Evolutionary conservation across 225 moss, liverwort and hornwort genomes (phyloP).

Genomic region (Climacium dendroides): DNA sequence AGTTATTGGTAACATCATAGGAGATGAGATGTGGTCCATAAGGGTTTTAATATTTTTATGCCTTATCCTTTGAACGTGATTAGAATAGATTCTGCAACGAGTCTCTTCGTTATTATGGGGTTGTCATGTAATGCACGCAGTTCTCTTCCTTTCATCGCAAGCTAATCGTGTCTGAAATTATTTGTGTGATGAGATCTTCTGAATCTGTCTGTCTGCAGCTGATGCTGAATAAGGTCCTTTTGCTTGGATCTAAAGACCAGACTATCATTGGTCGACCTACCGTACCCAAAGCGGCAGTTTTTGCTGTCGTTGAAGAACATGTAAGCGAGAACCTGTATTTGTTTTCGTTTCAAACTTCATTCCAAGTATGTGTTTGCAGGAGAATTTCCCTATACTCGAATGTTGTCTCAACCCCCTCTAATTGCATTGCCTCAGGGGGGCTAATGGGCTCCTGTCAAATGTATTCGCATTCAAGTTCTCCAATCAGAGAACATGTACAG

Average conservation of each 20-base stretch:
- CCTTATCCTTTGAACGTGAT: neutral
- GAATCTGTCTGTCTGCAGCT: slow-evolving; percentile 38
- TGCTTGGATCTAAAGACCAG: slow-evolving; percentile 70
- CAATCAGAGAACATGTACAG: neutral
- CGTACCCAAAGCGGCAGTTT: slow-evolving; percentile 52
- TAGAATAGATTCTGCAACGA: neutral
- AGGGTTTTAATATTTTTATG: neutral
- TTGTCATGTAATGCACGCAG: neutral
- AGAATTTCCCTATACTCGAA: neutral
- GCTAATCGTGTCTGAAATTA: neutral
- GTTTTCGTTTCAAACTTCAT: neutral
- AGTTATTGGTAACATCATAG: neutral
- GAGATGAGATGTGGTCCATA: neutral
- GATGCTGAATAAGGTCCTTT: slow-evolving; percentile 68
- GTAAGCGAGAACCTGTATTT: slow-evolving; percentile 14
- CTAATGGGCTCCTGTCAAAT: neutral
- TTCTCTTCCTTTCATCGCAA: neutral
- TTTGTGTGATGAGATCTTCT: neutral
- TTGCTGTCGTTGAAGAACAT: slow-evolving; percentile 84
- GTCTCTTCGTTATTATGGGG: neutral
- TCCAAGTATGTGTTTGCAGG: neutral
- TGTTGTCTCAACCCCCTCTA: neutral
- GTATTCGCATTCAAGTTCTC: neutral
- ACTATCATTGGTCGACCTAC: slow-evolving; percentile 72
- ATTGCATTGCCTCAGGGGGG: neutral